phyloP scores from a whole-genome alignment of 148 eudicot genomes.

The Pouteria glomerata region DNA sequence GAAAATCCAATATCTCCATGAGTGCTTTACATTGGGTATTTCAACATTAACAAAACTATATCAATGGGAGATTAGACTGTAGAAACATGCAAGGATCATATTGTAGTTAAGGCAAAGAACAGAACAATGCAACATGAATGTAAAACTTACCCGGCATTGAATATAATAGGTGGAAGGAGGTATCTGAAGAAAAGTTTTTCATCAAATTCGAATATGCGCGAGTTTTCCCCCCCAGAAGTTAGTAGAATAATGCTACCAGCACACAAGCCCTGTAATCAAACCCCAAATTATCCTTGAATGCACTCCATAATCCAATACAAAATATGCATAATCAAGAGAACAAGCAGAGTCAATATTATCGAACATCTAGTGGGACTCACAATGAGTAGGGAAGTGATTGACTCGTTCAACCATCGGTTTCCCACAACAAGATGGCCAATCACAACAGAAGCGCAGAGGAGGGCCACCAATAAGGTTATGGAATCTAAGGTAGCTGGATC shows the following conservation, averaged over 20 bases:
- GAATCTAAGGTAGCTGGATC: constrained; percentile 22
- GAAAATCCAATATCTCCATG: no score
- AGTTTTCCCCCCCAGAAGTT: constrained; percentile 29
- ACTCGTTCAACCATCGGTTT: constrained; percentile 38
- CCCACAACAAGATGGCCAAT: constrained; percentile 36
- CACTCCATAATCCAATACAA: not conserved
- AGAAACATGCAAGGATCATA: not conserved
- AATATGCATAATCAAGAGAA: not conserved
- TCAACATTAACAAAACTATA: not conserved
- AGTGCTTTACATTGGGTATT: no score
- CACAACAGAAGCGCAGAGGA: constrained; percentile 36
- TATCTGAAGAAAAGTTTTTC: constrained; percentile 58
- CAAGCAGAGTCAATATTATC: no score
- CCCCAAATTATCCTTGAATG: not conserved
- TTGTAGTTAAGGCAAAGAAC: not conserved
- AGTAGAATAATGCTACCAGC: constrained; percentile 32
- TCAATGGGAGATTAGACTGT: not conserved
- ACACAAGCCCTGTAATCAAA: constrained; percentile 41
- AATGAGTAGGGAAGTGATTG: constrained; percentile 28
- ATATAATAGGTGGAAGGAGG: constrained; percentile 69
- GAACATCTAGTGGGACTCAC: constrained; percentile 9
- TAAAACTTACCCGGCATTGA: constrained; percentile 61
- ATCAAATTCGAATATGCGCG: constrained; percentile 42
- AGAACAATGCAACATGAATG: not conserved
- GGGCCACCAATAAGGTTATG: constrained; percentile 31